Evolutionary conservation across 192 early-diverging fungal species (phyloP).

Genomic region (Backusella parvicylindrica): DNA sequence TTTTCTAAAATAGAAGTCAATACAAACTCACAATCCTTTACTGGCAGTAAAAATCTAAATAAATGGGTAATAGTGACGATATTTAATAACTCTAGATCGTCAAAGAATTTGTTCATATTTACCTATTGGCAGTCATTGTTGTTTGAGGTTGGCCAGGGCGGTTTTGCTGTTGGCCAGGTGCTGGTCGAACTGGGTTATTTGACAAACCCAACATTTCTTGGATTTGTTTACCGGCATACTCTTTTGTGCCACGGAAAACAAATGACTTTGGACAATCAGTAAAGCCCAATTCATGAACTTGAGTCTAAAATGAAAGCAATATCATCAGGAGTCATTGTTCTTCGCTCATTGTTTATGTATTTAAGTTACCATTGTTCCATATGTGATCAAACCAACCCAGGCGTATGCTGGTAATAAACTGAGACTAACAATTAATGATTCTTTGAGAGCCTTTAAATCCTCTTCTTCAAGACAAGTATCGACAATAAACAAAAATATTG

Average conservation of each 20-base stretch:
- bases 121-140: constrained; percentile 52
- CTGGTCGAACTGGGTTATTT: constrained; percentile 33
- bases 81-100: background rate
- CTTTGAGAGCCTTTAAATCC: constrained; percentile 94
- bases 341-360: background rate
- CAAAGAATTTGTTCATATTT: too few species aligned
- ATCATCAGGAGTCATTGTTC: too few species aligned
- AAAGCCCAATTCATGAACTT: constrained; percentile 97
- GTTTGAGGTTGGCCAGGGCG: constrained; percentile 42
- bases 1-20: constrained; percentile 93
- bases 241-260: constrained; percentile 96
- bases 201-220: constrained; percentile 95
- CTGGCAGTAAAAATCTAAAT: constrained; percentile 81
- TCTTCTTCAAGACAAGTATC: constrained; percentile 96
- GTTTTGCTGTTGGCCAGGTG: constrained; percentile 8
- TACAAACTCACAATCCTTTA: constrained; percentile 95
- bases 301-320: constrained; percentile 48
- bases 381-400: constrained; percentile 94
- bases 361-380: constrained; percentile 96
- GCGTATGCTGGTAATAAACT: constrained; percentile 90
- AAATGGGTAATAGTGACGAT: background rate
- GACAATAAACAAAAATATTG: constrained; percentile 95
- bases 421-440: constrained; percentile 85
- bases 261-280: constrained; percentile 96
- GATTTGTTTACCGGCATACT: constrained; percentile 92